Conservation (phyloP, 192 early-diverging fungal species). For the Backusella mclennaniae region DNA sequence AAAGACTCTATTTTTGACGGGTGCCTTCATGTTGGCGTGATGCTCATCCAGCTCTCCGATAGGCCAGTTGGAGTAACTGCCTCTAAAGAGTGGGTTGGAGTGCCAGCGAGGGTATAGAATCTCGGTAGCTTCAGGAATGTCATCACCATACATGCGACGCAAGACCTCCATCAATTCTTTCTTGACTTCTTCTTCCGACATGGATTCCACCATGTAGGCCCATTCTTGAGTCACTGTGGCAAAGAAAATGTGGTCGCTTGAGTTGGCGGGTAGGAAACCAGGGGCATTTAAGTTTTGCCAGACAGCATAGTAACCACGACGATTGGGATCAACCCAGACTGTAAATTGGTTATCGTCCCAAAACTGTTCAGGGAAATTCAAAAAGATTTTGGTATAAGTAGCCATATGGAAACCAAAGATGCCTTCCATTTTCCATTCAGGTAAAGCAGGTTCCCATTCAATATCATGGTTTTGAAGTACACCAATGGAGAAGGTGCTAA, state of each 20-base stretch:
- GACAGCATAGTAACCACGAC: constrained; percentile 24
- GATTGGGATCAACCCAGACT: constrained; percentile 34
- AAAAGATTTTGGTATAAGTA: constrained; percentile 41
- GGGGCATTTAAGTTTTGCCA: constrained; percentile 37
- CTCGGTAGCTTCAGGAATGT: constrained; percentile 27
- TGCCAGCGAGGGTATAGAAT: constrained; percentile 38
- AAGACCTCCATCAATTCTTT: constrained; percentile 31
- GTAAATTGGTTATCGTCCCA: constrained; percentile 39
- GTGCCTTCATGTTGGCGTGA: constrained; percentile 37
- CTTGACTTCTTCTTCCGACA: constrained; percentile 25
- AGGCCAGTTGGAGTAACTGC: constrained; percentile 42
- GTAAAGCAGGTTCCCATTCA: constrained; percentile 28
- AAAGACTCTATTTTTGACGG: constrained; percentile 33
- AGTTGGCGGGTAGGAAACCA: constrained; percentile 27
- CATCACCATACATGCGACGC: constrained; percentile 31
- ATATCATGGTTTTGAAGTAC: constrained; percentile 38
- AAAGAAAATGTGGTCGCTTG: constrained; percentile 30
- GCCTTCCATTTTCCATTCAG: constrained; percentile 40
- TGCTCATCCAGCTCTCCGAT: constrained; percentile 35
- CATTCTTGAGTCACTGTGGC: constrained; percentile 35
- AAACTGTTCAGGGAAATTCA: constrained; percentile 35
- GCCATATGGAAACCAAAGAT: constrained; percentile 41
- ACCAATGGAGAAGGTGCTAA: constrained; percentile 39
- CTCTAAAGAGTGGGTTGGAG: constrained; percentile 36
- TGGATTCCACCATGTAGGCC: constrained; percentile 26